Evolutionary conservation across 768 basidiomycete genomes (phyloP), one percentile per base, ranked within the genome.

Genomic region (Pisolithus tinctorius): DNA sequence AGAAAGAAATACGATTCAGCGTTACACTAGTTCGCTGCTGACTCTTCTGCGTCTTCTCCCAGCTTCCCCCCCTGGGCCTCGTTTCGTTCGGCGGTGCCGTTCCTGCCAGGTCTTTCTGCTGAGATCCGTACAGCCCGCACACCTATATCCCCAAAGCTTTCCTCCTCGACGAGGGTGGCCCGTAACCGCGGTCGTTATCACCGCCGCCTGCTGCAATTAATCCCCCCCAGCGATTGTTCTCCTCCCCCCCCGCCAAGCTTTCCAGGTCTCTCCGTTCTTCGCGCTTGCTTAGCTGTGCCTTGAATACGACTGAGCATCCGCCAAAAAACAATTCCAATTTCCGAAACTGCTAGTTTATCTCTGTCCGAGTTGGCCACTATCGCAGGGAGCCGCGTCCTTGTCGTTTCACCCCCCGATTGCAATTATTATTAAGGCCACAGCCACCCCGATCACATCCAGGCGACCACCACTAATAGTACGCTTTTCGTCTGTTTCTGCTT

Each of bases 381-480:
- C 52, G 43, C 47, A 34, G 34, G 34, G 30, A 52, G 51, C 56
- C 54, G 52, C 62, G 58, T 55, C 63, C 53, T 54, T 41, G 50
- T 50, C 60, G 58, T 54, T 53, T 56, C 49, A 46, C 54, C 49
- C 48, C 48, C 49, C 38, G 57, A 55, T 66, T 64, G 45, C 63
- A 66, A 67, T 65, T 66, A 54, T 53, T 40, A 31, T 34, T 13
- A 34, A 34, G 34, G 45, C 52, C 61, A 67, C 63, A 65, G 64
- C 64, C 66, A 66, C 64, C 13, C 48, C 65, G 66, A 68, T 68
- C 64, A 58, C 56, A 48, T 46, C 54, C 63, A 56, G 55, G 58
- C 61, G 48, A 63, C 58, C 46, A 44, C 60, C 54, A 61, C 20
- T 20, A 20, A 20, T 61, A 61, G 66, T 64, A 58, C 60, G 66